Conservation (phyloP, 768 basidiomycete species). For the Leccinum boreale region DNA sequence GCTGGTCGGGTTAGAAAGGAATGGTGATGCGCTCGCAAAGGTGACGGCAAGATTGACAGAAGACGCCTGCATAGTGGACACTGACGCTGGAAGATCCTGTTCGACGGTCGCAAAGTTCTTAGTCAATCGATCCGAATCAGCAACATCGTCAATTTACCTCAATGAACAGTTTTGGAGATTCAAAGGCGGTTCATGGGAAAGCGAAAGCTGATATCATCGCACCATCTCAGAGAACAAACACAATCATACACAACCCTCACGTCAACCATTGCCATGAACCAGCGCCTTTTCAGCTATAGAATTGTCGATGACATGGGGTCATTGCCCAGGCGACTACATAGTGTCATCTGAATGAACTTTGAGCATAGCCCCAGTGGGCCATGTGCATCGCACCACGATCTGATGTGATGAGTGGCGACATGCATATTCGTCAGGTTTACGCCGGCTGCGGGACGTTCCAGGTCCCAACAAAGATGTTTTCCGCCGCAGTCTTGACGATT, state of each 20-base stretch:
- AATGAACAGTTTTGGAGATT: neutral
- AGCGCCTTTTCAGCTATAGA: neutral
- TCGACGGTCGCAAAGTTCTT: neutral
- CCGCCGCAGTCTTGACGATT: neutral
- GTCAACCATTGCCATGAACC: neutral
- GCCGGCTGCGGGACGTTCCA: neutral
- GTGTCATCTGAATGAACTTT: neutral
- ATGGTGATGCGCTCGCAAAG: slow-evolving; percentile 21
- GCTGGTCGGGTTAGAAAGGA: slow-evolving; percentile 21
- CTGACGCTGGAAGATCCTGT: neutral
- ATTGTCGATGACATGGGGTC: neutral
- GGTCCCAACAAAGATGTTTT: neutral
- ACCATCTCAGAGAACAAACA: neutral
- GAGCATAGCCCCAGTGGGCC: neutral
- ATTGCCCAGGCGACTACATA: neutral
- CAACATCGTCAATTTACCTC: neutral
- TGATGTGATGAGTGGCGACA: neutral
- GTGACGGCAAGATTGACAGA: slow-evolving; percentile 30
- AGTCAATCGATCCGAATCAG: neutral
- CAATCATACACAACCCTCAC: neutral
- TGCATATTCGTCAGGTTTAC: neutral
- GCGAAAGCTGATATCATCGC: neutral
- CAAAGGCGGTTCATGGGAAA: neutral
- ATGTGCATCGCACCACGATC: neutral
- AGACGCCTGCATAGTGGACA: slow-evolving; percentile 7